Percentiles rank a stretch among this genome's conserved stretches.
These are phyloP conservation scores for Coffea eugenioides DNA, from an alignment of 257 asterid species.

Conservation along the genomic window DNA sequence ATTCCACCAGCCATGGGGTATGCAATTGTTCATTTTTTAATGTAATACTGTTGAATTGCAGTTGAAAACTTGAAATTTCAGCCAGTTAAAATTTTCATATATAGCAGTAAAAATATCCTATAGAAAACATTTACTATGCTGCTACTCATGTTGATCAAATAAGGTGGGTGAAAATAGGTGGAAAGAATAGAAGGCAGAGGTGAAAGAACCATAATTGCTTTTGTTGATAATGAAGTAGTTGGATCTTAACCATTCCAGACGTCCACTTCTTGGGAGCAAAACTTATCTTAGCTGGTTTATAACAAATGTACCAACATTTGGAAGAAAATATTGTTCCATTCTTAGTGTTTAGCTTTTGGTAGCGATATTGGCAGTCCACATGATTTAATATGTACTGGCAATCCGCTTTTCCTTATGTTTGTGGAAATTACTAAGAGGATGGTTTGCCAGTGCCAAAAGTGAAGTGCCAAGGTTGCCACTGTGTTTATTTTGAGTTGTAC, in stretches of 20 bases:
- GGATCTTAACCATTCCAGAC: neutral
- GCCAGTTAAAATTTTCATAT: neutral
- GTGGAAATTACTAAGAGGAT: too few species aligned
- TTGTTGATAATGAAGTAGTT: neutral
- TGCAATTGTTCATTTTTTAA: constrained; percentile 10
- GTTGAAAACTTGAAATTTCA: neutral
- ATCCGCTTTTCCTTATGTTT: too few species aligned
- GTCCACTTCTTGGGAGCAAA: neutral
- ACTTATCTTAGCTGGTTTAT: neutral
- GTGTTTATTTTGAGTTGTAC: too few species aligned
- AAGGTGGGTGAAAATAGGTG: neutral
- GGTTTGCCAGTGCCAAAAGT: too few species aligned
- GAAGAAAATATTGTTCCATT: too few species aligned
- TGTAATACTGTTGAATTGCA: neutral
- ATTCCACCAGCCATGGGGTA: constrained; percentile 99
- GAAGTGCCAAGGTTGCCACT: too few species aligned
- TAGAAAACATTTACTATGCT: too few species aligned
- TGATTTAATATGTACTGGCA: too few species aligned
- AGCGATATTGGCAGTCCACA: too few species aligned
- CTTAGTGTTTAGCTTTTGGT: too few species aligned
- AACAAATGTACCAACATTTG: too few species aligned
- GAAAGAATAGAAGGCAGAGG: neutral
- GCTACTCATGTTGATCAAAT: neutral
- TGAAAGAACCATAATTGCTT: neutral
- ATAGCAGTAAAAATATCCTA: neutral